Evolutionary conservation across 2,329 filamentous ascomycete genomes (phyloP).

Genomic region (Exophiala mesophila): DNA sequence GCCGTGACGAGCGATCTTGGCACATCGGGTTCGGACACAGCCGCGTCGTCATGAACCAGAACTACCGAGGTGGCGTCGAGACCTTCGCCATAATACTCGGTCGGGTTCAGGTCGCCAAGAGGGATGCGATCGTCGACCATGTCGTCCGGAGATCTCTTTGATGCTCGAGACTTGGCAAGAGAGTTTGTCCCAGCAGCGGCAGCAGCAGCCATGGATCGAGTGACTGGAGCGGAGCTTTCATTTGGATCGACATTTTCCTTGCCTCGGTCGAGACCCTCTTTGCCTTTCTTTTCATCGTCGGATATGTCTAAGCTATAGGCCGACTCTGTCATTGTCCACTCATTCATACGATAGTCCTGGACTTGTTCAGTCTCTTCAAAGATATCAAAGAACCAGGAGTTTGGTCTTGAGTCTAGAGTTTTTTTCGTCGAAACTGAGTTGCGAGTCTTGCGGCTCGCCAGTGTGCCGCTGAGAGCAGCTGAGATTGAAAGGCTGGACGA

Average conservation of each 20-base stretch:
- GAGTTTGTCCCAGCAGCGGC: slow-evolving; percentile 26
- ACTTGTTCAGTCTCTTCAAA: slow-evolving; percentile 88
- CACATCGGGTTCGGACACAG: slow-evolving; percentile 33
- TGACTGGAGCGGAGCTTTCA: slow-evolving; percentile 52
- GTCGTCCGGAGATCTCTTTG: slow-evolving; percentile 32
- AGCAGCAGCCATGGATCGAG: slow-evolving; percentile 45
- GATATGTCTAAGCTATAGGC: slow-evolving; percentile 78
- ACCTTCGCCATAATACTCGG: slow-evolving; percentile 63
- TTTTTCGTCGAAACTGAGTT: slow-evolving; percentile 35
- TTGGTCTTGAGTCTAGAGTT: slow-evolving; percentile 54
- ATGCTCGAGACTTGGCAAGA: slow-evolving; percentile 20
- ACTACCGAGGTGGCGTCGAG: slow-evolving; percentile 60
- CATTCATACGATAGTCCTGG: slow-evolving; percentile 72
- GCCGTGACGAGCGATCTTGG: slow-evolving; percentile 14
- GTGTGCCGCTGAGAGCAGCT: slow-evolving; percentile 72
- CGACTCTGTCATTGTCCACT: slow-evolving; percentile 68
- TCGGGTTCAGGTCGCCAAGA: slow-evolving; percentile 61
- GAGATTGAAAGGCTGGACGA: slow-evolving; percentile 75
- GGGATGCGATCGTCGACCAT: slow-evolving; percentile 60
- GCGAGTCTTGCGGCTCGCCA: slow-evolving; percentile 36
- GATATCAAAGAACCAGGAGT: slow-evolving; percentile 84
- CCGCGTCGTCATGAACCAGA: slow-evolving; percentile 49
- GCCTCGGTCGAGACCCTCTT: slow-evolving; percentile 55
- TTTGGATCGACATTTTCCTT: slow-evolving; percentile 90
- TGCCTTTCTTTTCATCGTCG: slow-evolving; percentile 66